These are phyloP conservation scores for Penicillium sp. DNA, from an alignment of 2,329 filamentous ascomycete genomes.

Conservation along the genomic window DNA sequence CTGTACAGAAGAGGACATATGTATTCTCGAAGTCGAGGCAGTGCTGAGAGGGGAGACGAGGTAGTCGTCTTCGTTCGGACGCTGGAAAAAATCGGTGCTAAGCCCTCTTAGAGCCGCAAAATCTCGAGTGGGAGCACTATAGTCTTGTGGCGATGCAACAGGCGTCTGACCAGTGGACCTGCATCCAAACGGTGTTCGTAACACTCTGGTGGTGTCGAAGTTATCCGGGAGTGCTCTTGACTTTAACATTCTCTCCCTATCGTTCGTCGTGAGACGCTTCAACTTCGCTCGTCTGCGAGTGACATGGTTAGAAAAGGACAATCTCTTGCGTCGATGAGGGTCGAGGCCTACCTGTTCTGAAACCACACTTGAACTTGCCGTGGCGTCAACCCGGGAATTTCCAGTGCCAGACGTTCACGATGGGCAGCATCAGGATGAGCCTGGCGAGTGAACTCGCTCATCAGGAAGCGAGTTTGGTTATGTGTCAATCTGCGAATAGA, in stretches of 20 bases:
- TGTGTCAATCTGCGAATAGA: conserved; percentile 69
- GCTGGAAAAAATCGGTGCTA: conserved; percentile 32
- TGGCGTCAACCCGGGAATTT: conserved; percentile 87
- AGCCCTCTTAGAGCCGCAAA: conserved; percentile 28
- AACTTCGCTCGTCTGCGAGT: conserved; percentile 54
- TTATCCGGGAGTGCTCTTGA: conserved; percentile 57
- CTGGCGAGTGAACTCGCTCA: conserved; percentile 95
- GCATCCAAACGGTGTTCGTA: conserved; percentile 52
- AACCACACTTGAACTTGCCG: conserved; percentile 98
- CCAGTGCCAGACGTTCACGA: conserved; percentile 75
- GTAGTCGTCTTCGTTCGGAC: conserved; percentile 37
- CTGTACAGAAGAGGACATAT: conserved; percentile 31
- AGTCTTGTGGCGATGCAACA: conserved; percentile 45
- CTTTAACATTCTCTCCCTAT: conserved; percentile 58
- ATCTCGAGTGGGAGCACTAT: conserved; percentile 39
- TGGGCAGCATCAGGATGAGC: conserved; percentile 90
- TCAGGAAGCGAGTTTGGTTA: conserved; percentile 93
- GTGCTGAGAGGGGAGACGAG: conserved; percentile 37
- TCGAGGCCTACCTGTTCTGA: conserved; percentile 73
- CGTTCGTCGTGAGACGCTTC: conserved; percentile 58
- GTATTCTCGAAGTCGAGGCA: conserved; percentile 34
- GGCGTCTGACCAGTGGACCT: conserved; percentile 46
- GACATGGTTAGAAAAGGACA: conserved; percentile 9
- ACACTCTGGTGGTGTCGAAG: conserved; percentile 57
- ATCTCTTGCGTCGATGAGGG: background rate